Base-by-base conservation (phyloP, 306 rosid species). In the Parietaria judaica region DNA sequence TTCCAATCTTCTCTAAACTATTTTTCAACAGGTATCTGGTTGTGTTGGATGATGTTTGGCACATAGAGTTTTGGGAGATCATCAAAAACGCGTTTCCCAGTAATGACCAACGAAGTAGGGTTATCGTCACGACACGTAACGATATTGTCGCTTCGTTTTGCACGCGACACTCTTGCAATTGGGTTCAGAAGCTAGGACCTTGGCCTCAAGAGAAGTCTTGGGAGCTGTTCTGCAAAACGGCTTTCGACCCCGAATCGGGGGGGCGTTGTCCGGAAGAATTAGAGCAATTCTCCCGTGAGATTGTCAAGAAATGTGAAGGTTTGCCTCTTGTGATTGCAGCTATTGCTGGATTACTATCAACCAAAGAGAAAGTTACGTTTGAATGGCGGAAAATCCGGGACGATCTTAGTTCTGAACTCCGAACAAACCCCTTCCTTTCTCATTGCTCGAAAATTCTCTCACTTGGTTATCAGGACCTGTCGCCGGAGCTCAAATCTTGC, bases 41-140 rank as follows among this genome's bases (percentile, higher is more conserved):
- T 35, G 68, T 72, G 0, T 47, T 72, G 37, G 77, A 72, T 66
- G 72, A 66, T 54, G 59, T 72, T 0, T 61, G 68, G 72, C 52
- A 45, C 0, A 13, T 2, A 3, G 14, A 66, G 36, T 56, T 65
- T 47, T 72, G 68, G 77, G 15, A 36, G 12, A 14, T 10, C 1
- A 8, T 72, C 12, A 59, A 44, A 13, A 45, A 14, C 59, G 67
- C 67, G 8, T 63, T 65, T 9, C 67, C 71, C 1, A 4, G 14
- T 31, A 62, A 31, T 34, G 34, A 46, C 4, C 44, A 12, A 0
- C 57, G 63, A 1, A 66, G 71, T 72, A 49, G 67, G 63, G 60
- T 72, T n/a, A 11, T 72, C 10, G 15, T 66, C 70, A 65, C 76
- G 34, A 51, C 71, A 35, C 66, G 67, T 8, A 16, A 7, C 3